Evolutionary conservation across 768 basidiomycete genomes (phyloP).

Genomic region (Lentinula raphanica): DNA sequence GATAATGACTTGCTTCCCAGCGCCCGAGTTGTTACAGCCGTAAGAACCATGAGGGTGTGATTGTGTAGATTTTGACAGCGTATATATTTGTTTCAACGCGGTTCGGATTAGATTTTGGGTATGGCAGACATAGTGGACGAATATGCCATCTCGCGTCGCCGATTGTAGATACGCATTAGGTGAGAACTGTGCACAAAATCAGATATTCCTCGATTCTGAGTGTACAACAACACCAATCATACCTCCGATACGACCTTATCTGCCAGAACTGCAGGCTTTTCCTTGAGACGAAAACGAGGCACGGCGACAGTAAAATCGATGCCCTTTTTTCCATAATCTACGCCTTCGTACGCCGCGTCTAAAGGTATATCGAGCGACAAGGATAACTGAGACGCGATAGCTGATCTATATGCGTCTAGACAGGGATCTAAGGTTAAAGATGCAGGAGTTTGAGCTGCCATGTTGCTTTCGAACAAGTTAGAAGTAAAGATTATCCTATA

Average conservation of each 20-base stretch:
- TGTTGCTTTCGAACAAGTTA: no score
- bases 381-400: slow-evolving; percentile 3
- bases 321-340: slow-evolving; percentile 38
- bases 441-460: no score
- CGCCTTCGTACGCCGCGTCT: slow-evolving; percentile 29
- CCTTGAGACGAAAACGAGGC: slow-evolving; percentile 41
- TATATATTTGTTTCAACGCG: slow-evolving; percentile 27
- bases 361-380: not conserved
- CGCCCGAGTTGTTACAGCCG: slow-evolving; percentile 25
- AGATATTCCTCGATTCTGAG: no score
- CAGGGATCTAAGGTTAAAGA: not conserved
- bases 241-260: slow-evolving; percentile 4
- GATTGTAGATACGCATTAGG: slow-evolving; percentile 4
- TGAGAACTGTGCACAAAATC: no score
- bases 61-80: slow-evolving; percentile 13
- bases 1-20: slow-evolving; percentile 26
- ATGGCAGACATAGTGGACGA: slow-evolving; percentile 2
- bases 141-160: slow-evolving; percentile 1
- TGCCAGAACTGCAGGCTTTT: slow-evolving; percentile 33
- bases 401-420: not conserved
- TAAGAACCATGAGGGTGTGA: slow-evolving; percentile 23
- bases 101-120: slow-evolving; percentile 24
- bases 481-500: no score
- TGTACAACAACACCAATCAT: not conserved
- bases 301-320: slow-evolving; percentile 44